Evolutionary conservation across 768 basidiomycete genomes (phyloP), one percentile per base, ranked within the genome.

Genomic region (Suillus paluster): DNA sequence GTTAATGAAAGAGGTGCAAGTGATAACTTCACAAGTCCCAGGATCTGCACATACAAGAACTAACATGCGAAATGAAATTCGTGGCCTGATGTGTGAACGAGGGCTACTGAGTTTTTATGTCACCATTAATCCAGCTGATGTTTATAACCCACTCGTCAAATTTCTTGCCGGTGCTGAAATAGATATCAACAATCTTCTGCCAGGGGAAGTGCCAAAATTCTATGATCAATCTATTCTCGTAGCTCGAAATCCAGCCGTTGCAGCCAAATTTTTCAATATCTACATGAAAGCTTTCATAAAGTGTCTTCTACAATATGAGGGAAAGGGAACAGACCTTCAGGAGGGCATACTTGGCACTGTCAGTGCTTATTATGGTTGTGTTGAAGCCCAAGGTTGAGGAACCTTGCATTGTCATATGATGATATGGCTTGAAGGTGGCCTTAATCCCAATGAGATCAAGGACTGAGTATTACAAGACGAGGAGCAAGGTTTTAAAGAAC

Each of bases 91-190:
- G 42, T 68, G 71, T 7, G 63, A 69, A 1, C 61, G 73, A n/a
- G 80, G 81, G 0, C 11, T 78, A 1, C 81, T 80, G 5, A 75
- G 65, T 25, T 79, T 83, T 33, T 84, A 71, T 62, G 58, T 84
- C 1, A 84, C 81, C 0, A 73, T 81, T 5, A 83, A 83, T 68
- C 81, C 81, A 23, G 73, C 75, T 19, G 80, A 81, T 59, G 66
- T 79, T 0, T 73, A 79, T 39, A 80, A 78, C 66, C 80, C 80
- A 1, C 2, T 83, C 3, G 71, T 84, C 1, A 73, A 75, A 38
- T 73, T 82, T 53, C 52, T 83, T 0, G 70, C 71, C 1, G 80
- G 81, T 0, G 33, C 27, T 2, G 72, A 80, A 0, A 76, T 79
- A 8, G 71, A 81, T 59, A 48, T 80, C 10, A 76, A 80, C 42